Conservation (phyloP, 2,329 filamentous ascomycete species). For the Venturia asperata region DNA sequence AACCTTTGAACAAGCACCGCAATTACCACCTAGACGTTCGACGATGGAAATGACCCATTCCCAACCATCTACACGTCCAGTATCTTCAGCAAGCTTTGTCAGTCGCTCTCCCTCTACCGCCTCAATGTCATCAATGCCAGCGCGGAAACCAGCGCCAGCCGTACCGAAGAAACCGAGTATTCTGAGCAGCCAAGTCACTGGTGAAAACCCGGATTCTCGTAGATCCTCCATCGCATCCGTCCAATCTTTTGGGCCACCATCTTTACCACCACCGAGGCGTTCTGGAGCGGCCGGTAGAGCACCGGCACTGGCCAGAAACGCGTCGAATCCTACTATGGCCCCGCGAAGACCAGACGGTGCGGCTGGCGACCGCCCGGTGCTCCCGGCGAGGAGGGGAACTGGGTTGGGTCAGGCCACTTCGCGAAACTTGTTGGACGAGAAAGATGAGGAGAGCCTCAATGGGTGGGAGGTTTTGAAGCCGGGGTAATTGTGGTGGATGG, state of each 20-base stretch:
- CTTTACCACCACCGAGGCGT: conserved; percentile 14
- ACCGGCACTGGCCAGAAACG: conserved; percentile 10
- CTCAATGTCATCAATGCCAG: conserved; percentile 13
- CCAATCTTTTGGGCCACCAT: conserved; percentile 16
- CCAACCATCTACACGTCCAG: neutral
- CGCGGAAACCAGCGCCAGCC: conserved; percentile 30
- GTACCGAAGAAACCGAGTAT: conserved; percentile 28
- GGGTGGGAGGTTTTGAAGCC: conserved; percentile 36
- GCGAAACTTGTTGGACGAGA: conserved; percentile 30
- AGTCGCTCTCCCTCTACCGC: conserved; percentile 19
- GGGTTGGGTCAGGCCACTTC: conserved; percentile 22
- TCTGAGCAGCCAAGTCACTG: conserved; percentile 13
- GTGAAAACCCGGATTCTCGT: neutral
- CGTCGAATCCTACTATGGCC: conserved; percentile 24
- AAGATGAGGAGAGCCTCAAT: conserved; percentile 28
- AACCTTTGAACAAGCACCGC: neutral
- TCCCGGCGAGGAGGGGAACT: conserved; percentile 29
- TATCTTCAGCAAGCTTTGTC: conserved; percentile 1
- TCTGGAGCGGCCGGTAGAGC: neutral
- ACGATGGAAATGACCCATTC: neutral
- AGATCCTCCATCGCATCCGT: neutral
- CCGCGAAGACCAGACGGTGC: conserved; percentile 25
- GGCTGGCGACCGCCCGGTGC: conserved; percentile 24
- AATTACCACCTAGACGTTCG: conserved; percentile 11
- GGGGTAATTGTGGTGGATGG: neutral